Conservation (phyloP, 345 rosid genomes). For the Citrus hindsii region DNA sequence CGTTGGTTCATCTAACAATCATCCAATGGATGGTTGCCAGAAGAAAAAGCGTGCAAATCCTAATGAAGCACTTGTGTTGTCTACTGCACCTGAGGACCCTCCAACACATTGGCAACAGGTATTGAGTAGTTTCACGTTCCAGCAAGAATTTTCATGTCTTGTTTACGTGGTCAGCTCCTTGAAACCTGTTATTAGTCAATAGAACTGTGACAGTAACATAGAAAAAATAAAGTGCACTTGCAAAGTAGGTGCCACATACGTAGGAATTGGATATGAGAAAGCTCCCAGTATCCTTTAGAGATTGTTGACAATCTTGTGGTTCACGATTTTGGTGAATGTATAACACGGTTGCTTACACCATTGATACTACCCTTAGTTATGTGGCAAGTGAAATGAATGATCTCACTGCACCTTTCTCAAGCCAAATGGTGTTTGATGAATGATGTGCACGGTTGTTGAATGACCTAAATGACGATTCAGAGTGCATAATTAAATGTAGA, state of each 20-base stretch:
- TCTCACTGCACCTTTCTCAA: not conserved
- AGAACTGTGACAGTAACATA: not conserved
- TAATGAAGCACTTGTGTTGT: constrained; percentile 62
- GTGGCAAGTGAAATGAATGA: not conserved
- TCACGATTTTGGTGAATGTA: not conserved
- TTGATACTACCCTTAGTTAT: not conserved
- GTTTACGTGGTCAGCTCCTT: not conserved
- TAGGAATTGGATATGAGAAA: not conserved
- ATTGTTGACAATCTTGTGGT: not conserved
- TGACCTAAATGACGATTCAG: not conserved
- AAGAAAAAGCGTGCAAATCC: constrained; percentile 70
- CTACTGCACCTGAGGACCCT: constrained; percentile 92
- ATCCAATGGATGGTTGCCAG: constrained; percentile 45
- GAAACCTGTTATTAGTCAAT: not conserved
- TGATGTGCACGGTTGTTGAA: not conserved
- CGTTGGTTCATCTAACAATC: constrained; percentile 33
- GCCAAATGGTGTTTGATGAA: not conserved
- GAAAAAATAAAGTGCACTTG: not conserved
- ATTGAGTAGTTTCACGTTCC: constrained; percentile 9
- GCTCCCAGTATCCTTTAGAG: not conserved
- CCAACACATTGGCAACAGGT: constrained; percentile 99
- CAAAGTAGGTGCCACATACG: not conserved
- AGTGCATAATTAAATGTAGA: not conserved
- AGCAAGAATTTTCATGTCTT: not conserved
- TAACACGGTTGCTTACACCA: not conserved